Conservation (phyloP, 208 protist species). For the Trypanosoma rangeli region DNA sequence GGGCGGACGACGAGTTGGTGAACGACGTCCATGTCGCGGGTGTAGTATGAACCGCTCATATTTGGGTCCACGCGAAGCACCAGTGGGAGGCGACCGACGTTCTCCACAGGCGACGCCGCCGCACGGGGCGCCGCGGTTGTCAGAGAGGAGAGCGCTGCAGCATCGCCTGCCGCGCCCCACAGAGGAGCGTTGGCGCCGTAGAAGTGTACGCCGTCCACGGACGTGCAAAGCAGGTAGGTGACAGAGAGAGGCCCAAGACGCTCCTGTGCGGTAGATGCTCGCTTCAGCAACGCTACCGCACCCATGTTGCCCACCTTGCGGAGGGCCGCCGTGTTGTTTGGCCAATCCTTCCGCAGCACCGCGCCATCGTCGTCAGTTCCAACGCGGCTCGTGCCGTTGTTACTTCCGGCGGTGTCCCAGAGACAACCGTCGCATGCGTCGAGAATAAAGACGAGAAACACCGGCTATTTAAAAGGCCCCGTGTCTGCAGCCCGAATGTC, state of each 20-base stretch:
- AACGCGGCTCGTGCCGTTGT: neutral
- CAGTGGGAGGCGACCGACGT: slow-evolving; percentile 22
- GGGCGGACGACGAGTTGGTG: slow-evolving; percentile 22
- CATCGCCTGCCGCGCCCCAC: neutral
- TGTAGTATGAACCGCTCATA: slow-evolving; percentile 18
- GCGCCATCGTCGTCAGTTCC: slow-evolving; percentile 3
- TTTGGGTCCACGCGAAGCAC: slow-evolving; percentile 24
- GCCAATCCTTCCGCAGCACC: slow-evolving; percentile 13
- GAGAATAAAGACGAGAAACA: slow-evolving; percentile 52
- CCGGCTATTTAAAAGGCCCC: slow-evolving; percentile 21
- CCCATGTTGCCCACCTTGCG: slow-evolving; percentile 24
- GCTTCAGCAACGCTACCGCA: slow-evolving; percentile 18
- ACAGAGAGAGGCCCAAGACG: slow-evolving; percentile 35
- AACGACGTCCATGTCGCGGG: slow-evolving; percentile 21
- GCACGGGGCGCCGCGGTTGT: slow-evolving; percentile 6
- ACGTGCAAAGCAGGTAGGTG: slow-evolving; percentile 48
- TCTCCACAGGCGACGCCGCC: slow-evolving; percentile 6
- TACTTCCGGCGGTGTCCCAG: slow-evolving; percentile 14
- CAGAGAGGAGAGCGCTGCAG: neutral
- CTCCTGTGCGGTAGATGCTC: slow-evolving; percentile 9
- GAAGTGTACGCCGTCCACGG: slow-evolving; percentile 59
- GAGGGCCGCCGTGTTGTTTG: slow-evolving; percentile 29
- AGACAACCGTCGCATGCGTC: slow-evolving; percentile 37
- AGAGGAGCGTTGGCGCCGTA: slow-evolving; percentile 49
- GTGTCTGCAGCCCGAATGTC: neutral